Evolutionary conservation across 2,329 filamentous ascomycete genomes (phyloP).

Genomic region (Dactylellina leptospora): DNA sequence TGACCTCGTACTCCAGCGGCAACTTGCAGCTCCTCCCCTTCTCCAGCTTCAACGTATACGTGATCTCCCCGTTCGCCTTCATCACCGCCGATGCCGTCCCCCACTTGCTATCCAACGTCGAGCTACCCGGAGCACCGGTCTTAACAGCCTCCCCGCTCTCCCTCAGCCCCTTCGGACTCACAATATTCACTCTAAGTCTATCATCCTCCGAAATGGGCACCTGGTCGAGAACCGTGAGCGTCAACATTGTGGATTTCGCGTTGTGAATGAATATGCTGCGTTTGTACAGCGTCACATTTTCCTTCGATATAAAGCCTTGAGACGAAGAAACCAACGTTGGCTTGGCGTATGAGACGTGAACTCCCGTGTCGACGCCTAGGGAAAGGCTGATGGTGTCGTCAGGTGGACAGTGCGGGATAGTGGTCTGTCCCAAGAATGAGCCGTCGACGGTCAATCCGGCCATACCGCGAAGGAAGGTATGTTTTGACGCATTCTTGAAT

Average conservation of each 20-base stretch:
- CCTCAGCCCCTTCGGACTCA: slow-evolving; percentile 64
- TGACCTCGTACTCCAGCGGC: slow-evolving; percentile 70
- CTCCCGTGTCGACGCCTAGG: slow-evolving; percentile 70
- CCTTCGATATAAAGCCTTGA: slow-evolving; percentile 55
- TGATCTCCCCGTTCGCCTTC: slow-evolving; percentile 66
- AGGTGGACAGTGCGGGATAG: slow-evolving; percentile 67
- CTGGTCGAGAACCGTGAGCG: slow-evolving; percentile 68
- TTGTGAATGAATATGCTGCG: slow-evolving; percentile 55
- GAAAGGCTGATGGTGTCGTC: slow-evolving; percentile 67
- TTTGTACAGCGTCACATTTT: slow-evolving; percentile 54
- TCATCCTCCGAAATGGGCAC: slow-evolving; percentile 71
- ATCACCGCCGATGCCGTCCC: slow-evolving; percentile 66
- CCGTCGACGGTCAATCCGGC: slow-evolving; percentile 71
- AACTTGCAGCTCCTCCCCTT: slow-evolving; percentile 69
- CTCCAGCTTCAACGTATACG: slow-evolving; percentile 64
- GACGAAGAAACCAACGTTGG: slow-evolving; percentile 63
- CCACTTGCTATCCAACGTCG: slow-evolving; percentile 62
- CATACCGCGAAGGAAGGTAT: slow-evolving; percentile 68
- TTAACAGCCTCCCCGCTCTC: slow-evolving; percentile 60
- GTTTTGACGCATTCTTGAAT: slow-evolving; percentile 67
- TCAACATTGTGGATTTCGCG: slow-evolving; percentile 59
- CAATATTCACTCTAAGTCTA: slow-evolving; percentile 65
- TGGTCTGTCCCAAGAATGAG: slow-evolving; percentile 69
- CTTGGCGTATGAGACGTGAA: slow-evolving; percentile 67
- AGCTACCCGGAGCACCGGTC: slow-evolving; percentile 58